Evolutionary conservation across 1,284 basidiomycete genomes (phyloP), one percentile per base, ranked within the genome.

Genomic region (Leccinum subrobustum): DNA sequence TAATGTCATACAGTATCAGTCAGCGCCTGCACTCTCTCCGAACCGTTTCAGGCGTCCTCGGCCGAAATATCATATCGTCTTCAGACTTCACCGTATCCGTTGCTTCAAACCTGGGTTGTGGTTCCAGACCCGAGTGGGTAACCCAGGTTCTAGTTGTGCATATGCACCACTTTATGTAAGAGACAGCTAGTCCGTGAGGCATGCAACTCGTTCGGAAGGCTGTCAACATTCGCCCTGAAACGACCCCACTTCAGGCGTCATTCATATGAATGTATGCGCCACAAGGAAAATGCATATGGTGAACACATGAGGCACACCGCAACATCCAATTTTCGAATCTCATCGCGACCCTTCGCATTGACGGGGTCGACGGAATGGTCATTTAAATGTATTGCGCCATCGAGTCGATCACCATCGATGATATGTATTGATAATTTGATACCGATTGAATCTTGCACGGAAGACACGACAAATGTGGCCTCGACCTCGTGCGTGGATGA

Each of bases 271-370:
- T 47, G 44, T 18, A 44, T 44, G 18, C 44, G 44, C 44, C 44
- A 47, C 44, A 47, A 47, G 11, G 44, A 25, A 25, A 6, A 65
- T 23, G 16, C 58, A 52, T 51, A 64, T 60, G 62, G 20, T 18
- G 35, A 20, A 35, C 53, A 54, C 14, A 18, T 1, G 54, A 59
- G 48, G 57, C 25, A 47, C 6, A 8, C 55, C 35, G 31, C 56
- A 54, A 58, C 44, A 55, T 53, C n/a, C n/a, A 20, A 23, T 2
- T 23, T 50, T 54, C 25, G 31, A 58, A 67, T 63, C 42, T 59
- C 64, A 44, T 48, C 33, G 39, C 56, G 35, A 47, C 44, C 50
- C 37, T 54, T 20, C 50, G 11, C 25, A 42, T 16, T 39, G 39
- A 56, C 14, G 31, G n/a, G 37, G 16, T 18, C 39, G 39, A 50